Evolutionary conservation across 1,284 basidiomycete genomes (phyloP).

Genomic region (Leccinum pachyderme): DNA sequence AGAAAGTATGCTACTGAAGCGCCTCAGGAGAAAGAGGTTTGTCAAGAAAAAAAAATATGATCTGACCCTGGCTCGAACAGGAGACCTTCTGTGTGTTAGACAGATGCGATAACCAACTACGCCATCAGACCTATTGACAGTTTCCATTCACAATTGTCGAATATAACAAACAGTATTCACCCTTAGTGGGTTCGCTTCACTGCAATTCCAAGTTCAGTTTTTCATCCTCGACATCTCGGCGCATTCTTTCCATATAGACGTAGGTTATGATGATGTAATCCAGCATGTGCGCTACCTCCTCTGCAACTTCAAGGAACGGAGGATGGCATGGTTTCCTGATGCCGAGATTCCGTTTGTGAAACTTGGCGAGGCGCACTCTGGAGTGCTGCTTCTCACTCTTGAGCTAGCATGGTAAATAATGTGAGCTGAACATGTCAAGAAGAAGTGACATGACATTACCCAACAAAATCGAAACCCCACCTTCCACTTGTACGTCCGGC

Average conservation of each 20-base stretch:
- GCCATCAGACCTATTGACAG: not conserved
- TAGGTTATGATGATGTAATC: constrained; percentile 38
- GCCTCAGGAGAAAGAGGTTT: too few relatives aligned
- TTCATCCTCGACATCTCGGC: constrained; percentile 24
- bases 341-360: constrained; percentile 20
- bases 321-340: constrained; percentile 21
- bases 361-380: constrained; percentile 23
- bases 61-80: constrained; percentile 56
- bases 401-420: constrained; percentile 12
- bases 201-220: constrained; percentile 10
- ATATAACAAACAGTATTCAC: not conserved
- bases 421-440: not conserved
- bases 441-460: constrained; percentile 9
- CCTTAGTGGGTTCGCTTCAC: not conserved
- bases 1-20: too few relatives aligned
- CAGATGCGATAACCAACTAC: too few relatives aligned
- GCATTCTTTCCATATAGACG: constrained; percentile 33
- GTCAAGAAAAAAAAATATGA: not conserved
- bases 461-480: constrained; percentile 20
- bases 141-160: not conserved
- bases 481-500: constrained; percentile 27
- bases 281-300: constrained; percentile 32
- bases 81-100: constrained; percentile 59
- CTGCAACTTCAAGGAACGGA: constrained; percentile 34
- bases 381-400: constrained; percentile 16